Conservation (phyloP, 495 filamentous ascomycete genomes). For the Parachaetomium inaequale region DNA sequence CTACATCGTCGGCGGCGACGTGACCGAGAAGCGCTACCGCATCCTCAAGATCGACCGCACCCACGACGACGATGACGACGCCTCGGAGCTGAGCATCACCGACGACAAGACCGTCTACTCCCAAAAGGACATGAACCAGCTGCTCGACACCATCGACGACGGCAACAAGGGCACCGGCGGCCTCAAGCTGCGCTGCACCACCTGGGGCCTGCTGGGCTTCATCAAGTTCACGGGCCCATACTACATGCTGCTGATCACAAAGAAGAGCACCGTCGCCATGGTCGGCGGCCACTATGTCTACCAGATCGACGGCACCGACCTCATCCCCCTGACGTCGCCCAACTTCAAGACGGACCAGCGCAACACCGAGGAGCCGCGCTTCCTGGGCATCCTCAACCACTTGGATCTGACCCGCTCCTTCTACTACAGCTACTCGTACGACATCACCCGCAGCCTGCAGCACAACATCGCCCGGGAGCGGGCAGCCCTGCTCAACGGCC, state of each 20-base stretch:
- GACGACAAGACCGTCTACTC: constrained; percentile 95
- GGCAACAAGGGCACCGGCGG: constrained; percentile 92
- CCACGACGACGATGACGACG: constrained; percentile 54
- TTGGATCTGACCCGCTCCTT: constrained; percentile 86
- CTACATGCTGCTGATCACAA: constrained; percentile 96
- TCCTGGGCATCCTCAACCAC: constrained; percentile 82
- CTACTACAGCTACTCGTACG: constrained; percentile 98
- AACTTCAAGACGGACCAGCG: constrained; percentile 68
- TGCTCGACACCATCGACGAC: constrained; percentile 91
- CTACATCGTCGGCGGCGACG: constrained; percentile 89
- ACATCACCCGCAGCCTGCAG: constrained; percentile 89
- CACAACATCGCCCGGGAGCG: constrained; percentile 86
- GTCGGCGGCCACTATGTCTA: constrained; percentile 95
- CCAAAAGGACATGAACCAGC: constrained; percentile 86
- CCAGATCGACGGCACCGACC: constrained; percentile 91
- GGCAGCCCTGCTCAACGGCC: constrained; percentile 60
- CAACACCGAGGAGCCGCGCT: constrained; percentile 85
- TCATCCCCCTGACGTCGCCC: constrained; percentile 76
- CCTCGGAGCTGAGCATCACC: constrained; percentile 70
- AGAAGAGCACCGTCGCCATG: constrained; percentile 92
- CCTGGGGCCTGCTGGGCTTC: constrained; percentile 92
- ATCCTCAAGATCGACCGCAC: constrained; percentile 94
- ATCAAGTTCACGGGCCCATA: constrained; percentile 94
- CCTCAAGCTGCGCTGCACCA: constrained; percentile 81
- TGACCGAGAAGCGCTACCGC: constrained; percentile 80